Conservation (phyloP, 345 rosid species). For the Arabis alpina region DNA sequence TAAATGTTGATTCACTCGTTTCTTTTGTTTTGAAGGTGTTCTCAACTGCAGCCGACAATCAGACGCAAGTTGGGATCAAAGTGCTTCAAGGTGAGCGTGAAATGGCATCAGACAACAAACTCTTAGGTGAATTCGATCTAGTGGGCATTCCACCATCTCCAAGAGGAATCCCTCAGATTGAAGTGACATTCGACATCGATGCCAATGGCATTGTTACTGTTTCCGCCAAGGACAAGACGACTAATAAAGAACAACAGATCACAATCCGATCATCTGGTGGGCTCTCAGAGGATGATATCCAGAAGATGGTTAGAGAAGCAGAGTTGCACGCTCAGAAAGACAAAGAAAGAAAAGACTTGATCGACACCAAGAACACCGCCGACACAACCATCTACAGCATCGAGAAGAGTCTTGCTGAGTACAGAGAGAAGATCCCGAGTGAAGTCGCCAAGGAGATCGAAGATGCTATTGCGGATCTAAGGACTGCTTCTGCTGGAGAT, state of each 20-base stretch:
- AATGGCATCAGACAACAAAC: slow-evolving; percentile 86
- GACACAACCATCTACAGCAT: slow-evolving; percentile 85
- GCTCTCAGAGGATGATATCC: slow-evolving; percentile 77
- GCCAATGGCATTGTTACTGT: slow-evolving; percentile 93
- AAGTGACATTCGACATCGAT: slow-evolving; percentile 89
- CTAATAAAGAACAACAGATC: slow-evolving; percentile 80
- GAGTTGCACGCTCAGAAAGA: slow-evolving; percentile 81
- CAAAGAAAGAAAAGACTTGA: slow-evolving; percentile 69
- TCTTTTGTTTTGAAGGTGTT: slow-evolving; percentile 57
- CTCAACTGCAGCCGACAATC: slow-evolving; percentile 92
- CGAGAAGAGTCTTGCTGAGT: slow-evolving; percentile 84
- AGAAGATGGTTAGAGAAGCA: slow-evolving; percentile 90
- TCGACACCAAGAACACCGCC: slow-evolving; percentile 70
- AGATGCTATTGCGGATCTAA: slow-evolving; percentile 67
- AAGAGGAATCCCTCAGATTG: slow-evolving; percentile 85
- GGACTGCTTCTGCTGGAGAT: slow-evolving; percentile 66
- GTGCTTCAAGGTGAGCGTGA: slow-evolving; percentile 96
- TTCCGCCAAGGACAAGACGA: slow-evolving; percentile 86
- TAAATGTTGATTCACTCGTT: neutral
- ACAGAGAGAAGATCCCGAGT: slow-evolving; percentile 76
- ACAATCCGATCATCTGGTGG: slow-evolving; percentile 93
- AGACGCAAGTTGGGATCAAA: slow-evolving; percentile 82
- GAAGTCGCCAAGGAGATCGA: slow-evolving; percentile 79
- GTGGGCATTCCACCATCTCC: slow-evolving; percentile 91
- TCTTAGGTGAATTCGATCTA: slow-evolving; percentile 80